Evolutionary conservation across 495 filamentous ascomycete species (phyloP).

Genomic region (Parmelia sp.): DNA sequence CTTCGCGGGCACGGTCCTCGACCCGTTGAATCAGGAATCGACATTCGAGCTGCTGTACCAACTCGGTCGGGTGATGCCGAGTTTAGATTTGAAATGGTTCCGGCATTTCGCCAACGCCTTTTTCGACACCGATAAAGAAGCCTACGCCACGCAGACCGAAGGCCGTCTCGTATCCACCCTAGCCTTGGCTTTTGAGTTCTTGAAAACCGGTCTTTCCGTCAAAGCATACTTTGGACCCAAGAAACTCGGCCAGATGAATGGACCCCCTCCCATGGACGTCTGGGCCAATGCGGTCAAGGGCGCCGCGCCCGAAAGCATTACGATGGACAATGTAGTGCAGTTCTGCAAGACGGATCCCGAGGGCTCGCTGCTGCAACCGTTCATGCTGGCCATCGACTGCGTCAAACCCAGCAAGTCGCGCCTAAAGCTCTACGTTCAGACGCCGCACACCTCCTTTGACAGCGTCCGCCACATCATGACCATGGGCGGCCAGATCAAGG

Average conservation of each 20-base stretch:
- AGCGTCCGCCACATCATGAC: slow-evolving; percentile 31
- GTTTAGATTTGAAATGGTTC: slow-evolving; percentile 19
- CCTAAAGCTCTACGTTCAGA: slow-evolving; percentile 35
- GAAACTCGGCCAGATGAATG: slow-evolving; percentile 8
- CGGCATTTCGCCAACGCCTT: slow-evolving; percentile 25
- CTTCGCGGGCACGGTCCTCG: slow-evolving; percentile 22
- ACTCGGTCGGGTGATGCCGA: slow-evolving; percentile 15
- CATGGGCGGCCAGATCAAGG: slow-evolving; percentile 24
- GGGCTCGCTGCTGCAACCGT: slow-evolving; percentile 15
- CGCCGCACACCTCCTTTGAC: slow-evolving; percentile 27
- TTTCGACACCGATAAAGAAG: slow-evolving; percentile 4
- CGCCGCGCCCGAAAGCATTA: slow-evolving; percentile 10
- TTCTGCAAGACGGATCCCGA: slow-evolving; percentile 17
- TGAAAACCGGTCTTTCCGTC: background rate
- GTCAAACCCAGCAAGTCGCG: slow-evolving; percentile 29
- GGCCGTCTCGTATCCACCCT: slow-evolving; percentile 15
- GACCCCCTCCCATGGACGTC: slow-evolving; percentile 11
- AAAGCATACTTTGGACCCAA: slow-evolving; percentile 20
- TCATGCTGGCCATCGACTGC: slow-evolving; percentile 34
- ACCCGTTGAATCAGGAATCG: slow-evolving; percentile 28
- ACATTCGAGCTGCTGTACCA: slow-evolving; percentile 20
- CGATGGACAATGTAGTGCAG: slow-evolving; percentile 10
- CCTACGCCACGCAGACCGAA: slow-evolving; percentile 3
- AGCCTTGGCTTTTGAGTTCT: slow-evolving; percentile 10
- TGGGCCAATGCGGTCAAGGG: background rate